Evolutionary conservation across 2,329 filamentous ascomycete genomes (phyloP).

Genomic region (Exophiala aquamarina): DNA sequence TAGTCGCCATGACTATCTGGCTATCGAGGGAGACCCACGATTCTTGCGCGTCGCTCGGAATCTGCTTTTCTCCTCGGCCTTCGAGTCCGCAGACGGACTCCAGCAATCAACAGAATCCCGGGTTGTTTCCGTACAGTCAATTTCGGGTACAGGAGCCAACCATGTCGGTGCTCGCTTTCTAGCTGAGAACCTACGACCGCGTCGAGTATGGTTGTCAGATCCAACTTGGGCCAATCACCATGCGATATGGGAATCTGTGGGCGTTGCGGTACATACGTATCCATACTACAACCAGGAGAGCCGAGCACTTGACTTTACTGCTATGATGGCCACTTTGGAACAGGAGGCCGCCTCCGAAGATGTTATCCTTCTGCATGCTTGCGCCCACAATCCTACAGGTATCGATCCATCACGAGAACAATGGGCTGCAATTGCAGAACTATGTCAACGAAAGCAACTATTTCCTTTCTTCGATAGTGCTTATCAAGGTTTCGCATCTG

Average conservation of each 20-base stretch:
- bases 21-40: slow-evolving; percentile 79
- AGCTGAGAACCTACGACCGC: slow-evolving; percentile 73
- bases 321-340: slow-evolving; percentile 71
- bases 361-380: slow-evolving; percentile 88
- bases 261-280: slow-evolving; percentile 72
- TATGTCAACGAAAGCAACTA: slow-evolving; percentile 76
- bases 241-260: slow-evolving; percentile 89
- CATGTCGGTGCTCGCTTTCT: slow-evolving; percentile 92
- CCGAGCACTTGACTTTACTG: slow-evolving; percentile 44
- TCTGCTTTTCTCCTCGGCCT: slow-evolving; percentile 62
- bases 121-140: slow-evolving; percentile 78
- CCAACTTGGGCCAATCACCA: slow-evolving; percentile 98
- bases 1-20: slow-evolving; percentile 95
- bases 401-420: slow-evolving; percentile 92
- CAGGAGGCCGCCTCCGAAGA: slow-evolving; percentile 79
- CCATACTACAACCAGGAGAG: slow-evolving; percentile 79
- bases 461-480: slow-evolving; percentile 99
- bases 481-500: slow-evolving; percentile 96
- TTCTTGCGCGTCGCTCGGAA: slow-evolving; percentile 88
- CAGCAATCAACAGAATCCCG: slow-evolving; percentile 67
- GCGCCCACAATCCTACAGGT: slow-evolving; percentile 96
- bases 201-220: slow-evolving; percentile 83
- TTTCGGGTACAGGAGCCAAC: slow-evolving; percentile 93
- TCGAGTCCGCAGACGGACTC: slow-evolving; percentile 62
- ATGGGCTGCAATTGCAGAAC: slow-evolving; percentile 82